Base-by-base conservation (phyloP, 2,329 filamentous ascomycete species). In the Bipolaris zeicola region DNA sequence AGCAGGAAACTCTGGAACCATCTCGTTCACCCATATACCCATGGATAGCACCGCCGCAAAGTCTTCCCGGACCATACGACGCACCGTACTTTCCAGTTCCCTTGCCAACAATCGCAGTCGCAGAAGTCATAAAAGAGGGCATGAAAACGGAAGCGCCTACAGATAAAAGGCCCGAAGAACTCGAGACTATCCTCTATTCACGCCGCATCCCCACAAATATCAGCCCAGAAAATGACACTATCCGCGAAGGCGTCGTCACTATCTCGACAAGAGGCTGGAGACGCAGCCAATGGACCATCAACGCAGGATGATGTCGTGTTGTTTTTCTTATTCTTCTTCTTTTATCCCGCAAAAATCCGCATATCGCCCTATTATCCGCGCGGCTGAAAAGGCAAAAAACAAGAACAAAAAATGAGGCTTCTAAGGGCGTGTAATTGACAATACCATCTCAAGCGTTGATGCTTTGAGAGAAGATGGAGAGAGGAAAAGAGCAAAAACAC, bases 11-110 rank as follows among this genome's bases (percentile, higher is more conserved):
- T 8, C 55, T 57, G 8, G 53, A 62, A 41, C 59, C 68, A 6
- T 51, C 55, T 10, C 62, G 65, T 43, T 57, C 53, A 13, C 66
- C 71, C 6, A 61, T 72, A n/a, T 68, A 73, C 52, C 73, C 73
- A 33, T 76, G 73, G 73, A 66, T 58, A 16, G 56, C 61, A 22
- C 68, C 71, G 13, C 72, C 72, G 20, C 64, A 70, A 61, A 55
- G 54, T 42, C 58, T 76, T 11, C 73, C 73, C 44, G 72, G 72
- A 22, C 73, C 73, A 26, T 74, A 75, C 45, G 71, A 74, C 57
- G 67, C 72, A 28, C 68, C 67, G 14, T 68, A 73, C 43, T 76
- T 70, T 50, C 73, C 73, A 46, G 60, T 70, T 16, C 71, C 71
- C 41, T 51, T 66, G 11, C 71, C 72, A 6, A 73, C 67, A 0